These are phyloP conservation scores for Wickerhamomyces canadensis DNA, from an alignment of 805 yeast species.

Conservation along the genomic window DNA sequence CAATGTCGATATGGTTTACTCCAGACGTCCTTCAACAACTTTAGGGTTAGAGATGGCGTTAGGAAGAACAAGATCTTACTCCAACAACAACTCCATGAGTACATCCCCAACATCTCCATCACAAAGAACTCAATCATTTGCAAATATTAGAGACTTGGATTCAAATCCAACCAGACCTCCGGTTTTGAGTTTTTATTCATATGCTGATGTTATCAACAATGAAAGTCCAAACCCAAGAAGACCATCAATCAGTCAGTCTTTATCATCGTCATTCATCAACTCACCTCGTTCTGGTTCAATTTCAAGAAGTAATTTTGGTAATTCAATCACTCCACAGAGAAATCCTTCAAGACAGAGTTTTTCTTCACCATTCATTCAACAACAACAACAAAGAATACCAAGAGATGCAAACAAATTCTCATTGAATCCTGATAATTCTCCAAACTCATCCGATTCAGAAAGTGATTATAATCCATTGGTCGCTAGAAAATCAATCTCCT, in stretches of 20 bases:
- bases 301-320: slow-evolving; percentile 9
- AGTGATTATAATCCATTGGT: slow-evolving; percentile 14
- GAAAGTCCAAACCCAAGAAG: slow-evolving; percentile 58
- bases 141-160: slow-evolving; percentile 19
- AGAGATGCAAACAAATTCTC: slow-evolving; percentile 15
- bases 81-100: slow-evolving; percentile 2
- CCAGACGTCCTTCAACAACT: slow-evolving; percentile 53
- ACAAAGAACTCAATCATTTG: slow-evolving; percentile 20
- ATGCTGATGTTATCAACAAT: slow-evolving; percentile 71
- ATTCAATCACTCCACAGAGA: slow-evolving; percentile 21
- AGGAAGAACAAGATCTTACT: slow-evolving; percentile 29
- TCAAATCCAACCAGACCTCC: slow-evolving; percentile 18
- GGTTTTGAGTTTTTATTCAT: slow-evolving; percentile 53
- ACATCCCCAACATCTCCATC: slow-evolving; percentile 14
- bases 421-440: slow-evolving; percentile 17
- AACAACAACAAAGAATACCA: slow-evolving; percentile 14
- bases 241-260: slow-evolving; percentile 46
- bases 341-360: slow-evolving; percentile 21
- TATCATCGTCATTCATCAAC: slow-evolving; percentile 29
- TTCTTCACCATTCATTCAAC: slow-evolving; percentile 28
- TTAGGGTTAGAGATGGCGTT: slow-evolving; percentile 37
- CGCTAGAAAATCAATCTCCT: slow-evolving; percentile 9
- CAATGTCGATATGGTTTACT: slow-evolving; percentile 64
- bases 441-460: slow-evolving; percentile 25
- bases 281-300: slow-evolving; percentile 17